Base-by-base conservation (phyloP, 306 rosid genomes). In the Prunus davidiana region DNA sequence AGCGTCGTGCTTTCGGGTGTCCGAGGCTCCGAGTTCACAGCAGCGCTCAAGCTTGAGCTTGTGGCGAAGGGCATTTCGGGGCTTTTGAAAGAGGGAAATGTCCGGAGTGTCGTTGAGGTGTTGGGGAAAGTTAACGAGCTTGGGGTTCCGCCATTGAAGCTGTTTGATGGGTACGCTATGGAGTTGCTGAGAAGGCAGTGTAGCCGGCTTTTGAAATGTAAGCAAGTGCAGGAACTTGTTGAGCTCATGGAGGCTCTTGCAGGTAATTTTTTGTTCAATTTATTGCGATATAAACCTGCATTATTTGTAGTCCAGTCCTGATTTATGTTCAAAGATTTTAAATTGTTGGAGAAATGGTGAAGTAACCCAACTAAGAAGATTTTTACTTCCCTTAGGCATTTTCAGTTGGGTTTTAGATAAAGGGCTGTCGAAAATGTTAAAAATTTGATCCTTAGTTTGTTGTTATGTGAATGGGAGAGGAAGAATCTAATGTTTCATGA, bases 161-260 rank as follows among this genome's bases (percentile, higher is more conserved):
- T 86, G 77, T 81, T 87, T 78, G 86, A 84, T 64, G 87, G 78
- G n/a, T 46, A 80, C 64, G 83, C 86, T 8, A 61, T 79, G 67
- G 89, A 82, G 64, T 69, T 75, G 83, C 74, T 92, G 67, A 72
- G 82, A 9, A 67, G 80, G 16, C 91, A 92, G 51, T 90, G 96
- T 73, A 61, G 54, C 68, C 76, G 74, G 2, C 45, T 94, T 69
- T 80, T 89, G 77, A 61, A 64, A 52, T 71, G 28, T 9, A 87
- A 84, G 49, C 85, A 82, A 38, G 68, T 92, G n/a, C 83, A 85
- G 57, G 93, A 91, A 64, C 89, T 90, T 68, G 89, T 94, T 69
- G 89, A 86, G 75, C 85, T 92, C 9, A 75, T 92, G 96, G 97
- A 92, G 89, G 81, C 83, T 86, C 93, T 94, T 78, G 25, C 88